Evolutionary conservation across 2,329 filamentous ascomycete species (phyloP).

Genomic region (Plenodomus lindquistii): DNA sequence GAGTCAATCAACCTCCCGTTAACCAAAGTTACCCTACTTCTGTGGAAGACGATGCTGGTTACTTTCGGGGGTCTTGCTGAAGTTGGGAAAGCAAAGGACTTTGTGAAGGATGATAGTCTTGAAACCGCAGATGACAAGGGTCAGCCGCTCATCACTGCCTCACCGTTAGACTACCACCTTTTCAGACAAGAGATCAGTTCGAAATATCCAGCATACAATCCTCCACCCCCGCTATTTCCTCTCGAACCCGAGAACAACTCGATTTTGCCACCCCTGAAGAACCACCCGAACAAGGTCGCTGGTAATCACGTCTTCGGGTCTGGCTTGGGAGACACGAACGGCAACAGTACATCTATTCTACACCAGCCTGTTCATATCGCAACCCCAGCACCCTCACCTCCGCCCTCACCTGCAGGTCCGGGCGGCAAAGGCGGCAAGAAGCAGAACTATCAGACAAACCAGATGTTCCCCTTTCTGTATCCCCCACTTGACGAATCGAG

Average conservation of each 20-base stretch:
- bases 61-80: slow-evolving; percentile 79
- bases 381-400: slow-evolving; percentile 94
- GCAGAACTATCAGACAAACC: slow-evolving; percentile 98
- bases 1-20: slow-evolving; percentile 62
- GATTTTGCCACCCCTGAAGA: slow-evolving; percentile 81
- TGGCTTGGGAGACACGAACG: slow-evolving; percentile 52
- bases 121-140: slow-evolving; percentile 62
- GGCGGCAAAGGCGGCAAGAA: slow-evolving; percentile 95
- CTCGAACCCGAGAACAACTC: slow-evolving; percentile 90
- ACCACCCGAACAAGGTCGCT: slow-evolving; percentile 62
- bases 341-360: slow-evolving; percentile 71
- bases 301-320: slow-evolving; percentile 58
- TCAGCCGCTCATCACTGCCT: slow-evolving; percentile 84
- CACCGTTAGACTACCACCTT: slow-evolving; percentile 91
- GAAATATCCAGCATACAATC: slow-evolving; percentile 96
- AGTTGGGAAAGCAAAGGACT: slow-evolving; percentile 73
- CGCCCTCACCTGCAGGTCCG: slow-evolving; percentile 81
- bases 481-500: slow-evolving; percentile 87
- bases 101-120: slow-evolving; percentile 63
- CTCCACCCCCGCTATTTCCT: slow-evolving; percentile 79
- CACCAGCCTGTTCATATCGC: slow-evolving; percentile 97
- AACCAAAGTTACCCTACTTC: slow-evolving; percentile 68
- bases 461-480: slow-evolving; percentile 97
- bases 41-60: slow-evolving; percentile 90
- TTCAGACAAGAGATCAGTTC: slow-evolving; percentile 97